A percentile compares a stretch with the other conserved stretches of the same genome.
These are phyloP conservation scores for Bipolaris sorokiniana DNA, from an alignment of 2,329 filamentous ascomycete genomes.

Conservation along the genomic window DNA sequence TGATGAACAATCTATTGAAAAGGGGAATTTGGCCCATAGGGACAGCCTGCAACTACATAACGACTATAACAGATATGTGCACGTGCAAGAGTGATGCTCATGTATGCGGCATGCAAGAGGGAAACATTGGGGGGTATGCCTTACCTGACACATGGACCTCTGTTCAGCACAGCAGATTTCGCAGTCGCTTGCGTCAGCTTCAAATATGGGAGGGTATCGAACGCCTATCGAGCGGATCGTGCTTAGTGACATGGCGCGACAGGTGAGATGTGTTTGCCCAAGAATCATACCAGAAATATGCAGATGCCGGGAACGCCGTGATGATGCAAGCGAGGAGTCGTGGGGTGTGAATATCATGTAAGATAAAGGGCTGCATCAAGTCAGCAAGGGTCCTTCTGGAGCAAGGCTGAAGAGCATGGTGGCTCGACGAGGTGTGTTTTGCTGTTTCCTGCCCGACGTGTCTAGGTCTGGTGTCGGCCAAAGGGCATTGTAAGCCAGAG, in stretches of 20 bases:
- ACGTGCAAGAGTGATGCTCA: background rate
- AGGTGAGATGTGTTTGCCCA: slow-evolving; percentile 15
- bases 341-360: background rate
- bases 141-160: slow-evolving; percentile 15
- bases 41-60: background rate
- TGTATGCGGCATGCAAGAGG: slow-evolving; percentile 5
- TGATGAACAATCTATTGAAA: background rate
- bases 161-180: background rate
- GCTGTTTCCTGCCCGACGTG: slow-evolving; percentile 2
- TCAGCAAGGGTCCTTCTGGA: slow-evolving; percentile 7
- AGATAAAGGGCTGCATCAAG: slow-evolving; percentile 9
- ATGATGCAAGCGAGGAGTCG: slow-evolving; percentile 2
- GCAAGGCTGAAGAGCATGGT: slow-evolving; percentile 7
- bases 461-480: slow-evolving; percentile 22
- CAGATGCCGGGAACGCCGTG: slow-evolving; percentile 29
- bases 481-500: slow-evolving; percentile 31
- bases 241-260: slow-evolving; percentile 28
- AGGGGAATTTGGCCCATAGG: background rate
- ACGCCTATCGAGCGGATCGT: slow-evolving; percentile 32
- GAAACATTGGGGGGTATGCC: background rate
- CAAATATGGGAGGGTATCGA: slow-evolving; percentile 29
- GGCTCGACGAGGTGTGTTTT: slow-evolving; percentile 3
- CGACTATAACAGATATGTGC: background rate
- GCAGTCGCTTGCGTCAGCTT: slow-evolving; percentile 5
- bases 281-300: slow-evolving; percentile 34